These are phyloP conservation scores for Mycena galericulata DNA, from an alignment of 768 basidiomycete species.

Conservation along the genomic window DNA sequence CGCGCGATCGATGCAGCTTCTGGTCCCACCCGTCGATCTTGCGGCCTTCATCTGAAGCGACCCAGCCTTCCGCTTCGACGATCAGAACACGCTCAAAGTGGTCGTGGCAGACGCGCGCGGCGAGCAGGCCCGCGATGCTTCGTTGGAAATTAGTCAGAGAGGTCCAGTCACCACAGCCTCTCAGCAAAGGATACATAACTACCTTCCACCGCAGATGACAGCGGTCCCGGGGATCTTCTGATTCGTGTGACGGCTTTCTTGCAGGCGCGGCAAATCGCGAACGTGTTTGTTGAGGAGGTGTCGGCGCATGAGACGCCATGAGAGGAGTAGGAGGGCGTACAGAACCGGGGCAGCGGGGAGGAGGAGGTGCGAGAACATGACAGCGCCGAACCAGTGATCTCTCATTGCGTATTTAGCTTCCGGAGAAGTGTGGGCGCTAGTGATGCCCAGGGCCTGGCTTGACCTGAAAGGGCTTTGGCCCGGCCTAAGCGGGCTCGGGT, in stretches of 20 bases:
- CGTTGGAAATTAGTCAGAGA: too few relatives aligned
- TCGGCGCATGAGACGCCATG: not conserved
- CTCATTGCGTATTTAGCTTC: too few relatives aligned
- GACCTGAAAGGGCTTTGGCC: too few relatives aligned
- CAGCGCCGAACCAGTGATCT: too few relatives aligned
- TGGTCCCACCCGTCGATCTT: constrained; percentile 31
- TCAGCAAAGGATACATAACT: not conserved
- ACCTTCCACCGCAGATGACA: constrained; percentile 20
- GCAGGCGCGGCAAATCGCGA: not conserved
- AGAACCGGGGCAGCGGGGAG: too few relatives aligned
- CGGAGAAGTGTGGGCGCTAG: too few relatives aligned
- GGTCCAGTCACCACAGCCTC: too few relatives aligned
- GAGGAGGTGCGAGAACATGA: too few relatives aligned
- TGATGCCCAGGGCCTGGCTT: too few relatives aligned
- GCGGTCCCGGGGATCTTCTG: constrained; percentile 5
- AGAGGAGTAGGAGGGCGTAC: too few relatives aligned
- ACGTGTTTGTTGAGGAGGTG: not conserved
- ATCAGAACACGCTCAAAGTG: constrained; percentile 47
- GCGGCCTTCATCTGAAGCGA: constrained; percentile 35
- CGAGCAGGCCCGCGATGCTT: constrained; percentile 45
- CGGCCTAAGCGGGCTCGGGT: too few relatives aligned
- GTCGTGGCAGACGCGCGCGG: constrained; percentile 46
- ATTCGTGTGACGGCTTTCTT: not conserved
- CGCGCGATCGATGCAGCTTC: constrained; percentile 31
- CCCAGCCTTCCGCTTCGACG: constrained; percentile 46